Base-by-base conservation (phyloP, 73 alveolate species). In the Paramecium tetraurelia region DNA sequence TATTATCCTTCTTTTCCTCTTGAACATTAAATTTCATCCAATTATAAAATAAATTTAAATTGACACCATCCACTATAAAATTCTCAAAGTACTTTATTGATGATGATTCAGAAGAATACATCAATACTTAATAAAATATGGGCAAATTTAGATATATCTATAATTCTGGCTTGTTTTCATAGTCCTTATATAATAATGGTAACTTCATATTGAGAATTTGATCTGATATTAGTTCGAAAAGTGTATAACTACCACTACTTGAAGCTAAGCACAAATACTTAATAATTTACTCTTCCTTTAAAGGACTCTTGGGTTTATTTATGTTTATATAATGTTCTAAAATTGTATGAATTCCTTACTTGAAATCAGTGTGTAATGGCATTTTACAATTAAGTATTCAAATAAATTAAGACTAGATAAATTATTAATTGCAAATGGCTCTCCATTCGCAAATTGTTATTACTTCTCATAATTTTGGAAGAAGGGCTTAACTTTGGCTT, bases 401-500 rank as follows among this genome's bases (percentile, higher is more conserved):
- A 72, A 72, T 40, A 72, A 72, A 36, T 14, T 36, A 35, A 72
- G 36, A 11, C 2, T 22, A n/a, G 35, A 16, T 9, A 72, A 9
- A 12, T 33, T n/a, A 72, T 35, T 10, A 9, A 36, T 12, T 1
- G n/a, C 53, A 72, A 72, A 72, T 33, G 33, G 21, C n/a, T 72
- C 7, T 29, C 86, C 57, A 72, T 72, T 20, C 20, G 24, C 63
- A 80, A 10, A 24, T 1, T 48, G 1, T 10, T 0, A 0, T 20
- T 41, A 44, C 36, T 44, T 35, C 2, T 22, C 4, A 80, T 80
- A 80, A 2, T 41, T 21, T 41, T 80, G 0, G 10, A 40, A 43
- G 57, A 80, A 80, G 3, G 90, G 90, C 3, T 48, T 80, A 24
- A 80, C 75, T 44, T 80, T 80, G 7, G 70, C 43, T 18, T 80